Conservation (phyloP, 768 basidiomycete species). For the Mycena rosella region DNA sequence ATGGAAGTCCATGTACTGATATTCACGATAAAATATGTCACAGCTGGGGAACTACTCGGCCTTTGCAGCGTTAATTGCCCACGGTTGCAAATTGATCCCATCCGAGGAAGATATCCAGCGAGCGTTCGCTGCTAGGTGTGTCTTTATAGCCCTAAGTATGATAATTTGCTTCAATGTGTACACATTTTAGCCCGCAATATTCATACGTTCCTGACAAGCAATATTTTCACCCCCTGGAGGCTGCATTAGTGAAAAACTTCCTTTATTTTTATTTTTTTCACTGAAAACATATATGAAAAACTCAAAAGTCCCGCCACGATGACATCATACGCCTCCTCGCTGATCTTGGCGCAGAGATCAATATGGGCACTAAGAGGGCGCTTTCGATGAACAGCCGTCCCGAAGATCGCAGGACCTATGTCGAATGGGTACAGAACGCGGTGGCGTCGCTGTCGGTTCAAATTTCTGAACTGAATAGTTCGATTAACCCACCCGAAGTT, state of each 20-base stretch:
- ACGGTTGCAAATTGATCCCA: slow-evolving; percentile 54
- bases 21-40: no score
- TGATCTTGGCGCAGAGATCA: slow-evolving; percentile 51
- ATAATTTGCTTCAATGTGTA: slow-evolving; percentile 6
- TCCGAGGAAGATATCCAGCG: slow-evolving; percentile 52
- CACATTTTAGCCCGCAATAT: slow-evolving; percentile 30
- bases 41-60: slow-evolving; percentile 51
- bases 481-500: slow-evolving; percentile 8
- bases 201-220: slow-evolving; percentile 43
- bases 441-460: slow-evolving; percentile 39
- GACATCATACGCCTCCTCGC: slow-evolving; percentile 55
- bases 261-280: no score
- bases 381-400: slow-evolving; percentile 35
- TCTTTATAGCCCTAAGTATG: slow-evolving; percentile 1
- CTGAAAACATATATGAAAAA: no score
- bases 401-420: slow-evolving; percentile 43
- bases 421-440: slow-evolving; percentile 56
- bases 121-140: slow-evolving; percentile 51
- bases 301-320: no score
- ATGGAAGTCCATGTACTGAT: no score
- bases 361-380: slow-evolving; percentile 47
- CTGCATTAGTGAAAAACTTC: slow-evolving; percentile 50
- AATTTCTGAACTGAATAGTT: slow-evolving; percentile 41
- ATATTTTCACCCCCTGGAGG: slow-evolving; percentile 52
- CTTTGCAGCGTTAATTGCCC: slow-evolving; percentile 51